phyloP scores from a whole-genome alignment of 768 basidiomycete genomes.

The Hemileccinum rubropunctum region DNA sequence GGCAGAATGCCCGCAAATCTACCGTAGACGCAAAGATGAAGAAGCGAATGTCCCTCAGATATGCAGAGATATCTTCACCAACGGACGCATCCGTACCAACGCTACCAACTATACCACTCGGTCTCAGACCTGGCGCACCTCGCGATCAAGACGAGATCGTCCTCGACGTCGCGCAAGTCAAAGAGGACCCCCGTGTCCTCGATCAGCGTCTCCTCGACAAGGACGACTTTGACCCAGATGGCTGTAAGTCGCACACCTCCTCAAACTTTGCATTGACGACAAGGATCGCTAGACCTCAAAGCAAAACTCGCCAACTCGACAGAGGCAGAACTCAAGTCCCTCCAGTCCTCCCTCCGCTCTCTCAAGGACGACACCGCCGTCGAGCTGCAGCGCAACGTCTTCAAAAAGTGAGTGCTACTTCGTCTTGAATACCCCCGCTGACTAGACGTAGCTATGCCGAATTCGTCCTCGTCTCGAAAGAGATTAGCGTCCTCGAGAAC shows the following conservation, averaged over 20 bases:
- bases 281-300: conserved; percentile 57
- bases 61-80: conserved; percentile 80
- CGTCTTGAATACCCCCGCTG: conserved; percentile 1
- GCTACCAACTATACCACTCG: conserved; percentile 54
- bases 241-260: conserved; percentile 55
- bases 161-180: conserved; percentile 33
- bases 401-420: conserved; percentile 71
- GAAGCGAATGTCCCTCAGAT: conserved; percentile 94
- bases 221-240: conserved; percentile 84
- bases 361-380: conserved; percentile 71
- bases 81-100: conserved; percentile 54
- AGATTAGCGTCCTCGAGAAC: conserved; percentile 93
- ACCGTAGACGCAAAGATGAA: conserved; percentile 86
- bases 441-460: conserved; percentile 77
- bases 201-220: conserved; percentile 65
- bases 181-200: conserved; percentile 58
- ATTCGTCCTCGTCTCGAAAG: conserved; percentile 95
- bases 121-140: conserved; percentile 34
- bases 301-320: conserved; percentile 88
- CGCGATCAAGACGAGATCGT: conserved; percentile 49
- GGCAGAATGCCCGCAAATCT: conserved; percentile 46
- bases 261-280: not conserved
- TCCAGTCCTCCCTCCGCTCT: conserved; percentile 72
- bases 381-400: conserved; percentile 88
- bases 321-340: conserved; percentile 70